Evolutionary conservation across 495 filamentous ascomycete genomes (phyloP).

Genomic region (Pseudoneurospora amorphoporcata): DNA sequence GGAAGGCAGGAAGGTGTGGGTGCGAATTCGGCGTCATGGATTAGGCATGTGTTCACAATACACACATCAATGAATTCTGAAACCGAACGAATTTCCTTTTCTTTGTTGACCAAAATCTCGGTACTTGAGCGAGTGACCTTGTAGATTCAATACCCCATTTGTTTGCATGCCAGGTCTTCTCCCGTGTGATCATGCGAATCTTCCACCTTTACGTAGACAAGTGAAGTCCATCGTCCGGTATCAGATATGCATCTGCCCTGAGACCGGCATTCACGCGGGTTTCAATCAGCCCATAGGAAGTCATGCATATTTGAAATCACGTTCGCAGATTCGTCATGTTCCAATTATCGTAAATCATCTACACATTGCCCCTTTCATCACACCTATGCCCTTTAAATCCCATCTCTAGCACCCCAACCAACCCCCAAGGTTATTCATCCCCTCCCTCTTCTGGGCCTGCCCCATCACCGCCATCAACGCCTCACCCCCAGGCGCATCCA

Average conservation of each 20-base stretch:
- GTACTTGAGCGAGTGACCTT: neutral
- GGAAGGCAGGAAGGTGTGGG: slow-evolving; percentile 11
- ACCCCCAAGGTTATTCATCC: slow-evolving; percentile 12
- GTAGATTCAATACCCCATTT: slow-evolving; percentile 1
- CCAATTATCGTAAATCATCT: neutral
- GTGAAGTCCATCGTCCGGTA: no score
- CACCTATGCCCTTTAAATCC: neutral
- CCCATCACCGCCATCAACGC: neutral
- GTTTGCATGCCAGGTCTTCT: neutral
- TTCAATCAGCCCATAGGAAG: neutral
- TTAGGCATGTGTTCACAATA: slow-evolving; percentile 22
- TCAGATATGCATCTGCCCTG: no score
- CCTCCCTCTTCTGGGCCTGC: neutral
- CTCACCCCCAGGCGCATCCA: slow-evolving; percentile 1
- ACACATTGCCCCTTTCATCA: neutral
- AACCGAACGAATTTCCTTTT: slow-evolving; percentile 14
- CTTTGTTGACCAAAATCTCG: neutral
- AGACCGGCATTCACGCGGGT: neutral
- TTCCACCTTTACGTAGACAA: no score
- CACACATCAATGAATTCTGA: slow-evolving; percentile 27
- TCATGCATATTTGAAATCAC: neutral
- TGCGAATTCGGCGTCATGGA: slow-evolving; percentile 30
- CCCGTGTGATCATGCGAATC: neutral
- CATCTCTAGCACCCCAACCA: slow-evolving; percentile 24
- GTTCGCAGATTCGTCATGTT: neutral